Base-by-base conservation (phyloP, 2,329 filamentous ascomycete species). In the Pleomassaria siparia region DNA sequence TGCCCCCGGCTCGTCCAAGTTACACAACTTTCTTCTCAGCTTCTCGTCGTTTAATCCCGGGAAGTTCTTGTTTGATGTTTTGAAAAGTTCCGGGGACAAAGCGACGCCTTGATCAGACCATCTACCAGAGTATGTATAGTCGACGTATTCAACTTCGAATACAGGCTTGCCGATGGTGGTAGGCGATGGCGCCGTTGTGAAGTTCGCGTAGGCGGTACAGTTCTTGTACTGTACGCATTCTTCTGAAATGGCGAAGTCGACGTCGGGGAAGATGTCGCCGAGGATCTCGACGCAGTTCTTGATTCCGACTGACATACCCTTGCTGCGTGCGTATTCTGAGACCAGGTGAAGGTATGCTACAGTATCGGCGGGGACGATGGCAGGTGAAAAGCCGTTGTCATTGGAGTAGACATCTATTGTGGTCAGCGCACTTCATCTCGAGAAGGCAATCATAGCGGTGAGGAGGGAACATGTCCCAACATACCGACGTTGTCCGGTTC, bases 401-500 rank as follows among this genome's bases (percentile, higher is more conserved):
- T 59, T 59, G 28, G 56, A 59, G 40, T 59, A 60, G 26, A 60
- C 55, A 25, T 60, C 56, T 60, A 26, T 20, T 3, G 20, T n/a
- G n/a, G n/a, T n/a, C n/a, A n/a, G n/a, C n/a, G n/a, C n/a, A n/a
- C n/a, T n/a, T n/a, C 11, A 44, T 12, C 10, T n/a, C n/a, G n/a
- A n/a, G n/a, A n/a, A n/a, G n/a, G n/a, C n/a, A n/a, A n/a, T n/a
- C n/a, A n/a, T n/a, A n/a, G n/a, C n/a, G n/a, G n/a, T n/a, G n/a
- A 26, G 18, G 7, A 25, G 35, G n/a, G 37, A 24, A 26, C 7
- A 26, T 6, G 25, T 12, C n/a, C n/a, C n/a, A 12, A 62, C 59
- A 13, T 33, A 63, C 50, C 60, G 35, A 63, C 54, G 46, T 66
- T 66, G 43, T 66, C 70, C 1, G 70, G 70, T 48, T 73, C 70